Conservation (phyloP, 2,329 filamentous ascomycete genomes). For the Sclerotinia minor region DNA sequence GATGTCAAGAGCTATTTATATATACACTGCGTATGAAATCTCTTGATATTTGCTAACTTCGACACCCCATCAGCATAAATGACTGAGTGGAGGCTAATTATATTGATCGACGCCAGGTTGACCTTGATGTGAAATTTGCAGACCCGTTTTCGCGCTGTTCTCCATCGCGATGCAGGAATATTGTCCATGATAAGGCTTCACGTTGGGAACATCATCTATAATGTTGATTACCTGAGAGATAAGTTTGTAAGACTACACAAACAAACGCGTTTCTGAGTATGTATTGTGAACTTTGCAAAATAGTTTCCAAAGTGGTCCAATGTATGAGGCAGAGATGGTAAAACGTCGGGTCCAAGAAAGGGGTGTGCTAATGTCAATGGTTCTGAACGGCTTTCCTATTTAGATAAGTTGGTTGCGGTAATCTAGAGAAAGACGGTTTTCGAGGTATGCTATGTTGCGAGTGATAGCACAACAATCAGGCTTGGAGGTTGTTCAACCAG, state of each 20-base stretch:
- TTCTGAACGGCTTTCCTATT: too few relatives aligned
- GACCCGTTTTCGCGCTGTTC: conserved; percentile 2
- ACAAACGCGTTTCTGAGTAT: neutral
- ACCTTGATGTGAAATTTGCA: neutral
- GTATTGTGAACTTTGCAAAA: neutral
- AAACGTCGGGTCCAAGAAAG: neutral
- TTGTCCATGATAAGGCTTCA: neutral
- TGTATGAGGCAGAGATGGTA: neutral
- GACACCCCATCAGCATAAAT: neutral
- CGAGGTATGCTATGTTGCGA: neutral
- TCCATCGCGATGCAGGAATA: neutral
- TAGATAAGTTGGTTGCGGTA: too few relatives aligned
- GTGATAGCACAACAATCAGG: too few relatives aligned
- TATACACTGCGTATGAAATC: neutral
- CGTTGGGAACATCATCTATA: neutral
- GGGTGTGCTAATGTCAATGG: too few relatives aligned
- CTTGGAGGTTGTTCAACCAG: too few relatives aligned
- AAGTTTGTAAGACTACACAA: neutral
- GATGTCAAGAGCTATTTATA: neutral
- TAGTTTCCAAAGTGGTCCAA: neutral
- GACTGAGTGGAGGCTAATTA: conserved; percentile 3
- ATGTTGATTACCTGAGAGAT: neutral
- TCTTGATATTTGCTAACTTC: neutral
- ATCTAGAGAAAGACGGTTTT: neutral
- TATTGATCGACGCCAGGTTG: conserved; percentile 16